These are phyloP conservation scores for Reticulascus tulasneorum DNA, from an alignment of 2,329 filamentous ascomycete species.

Conservation along the genomic window DNA sequence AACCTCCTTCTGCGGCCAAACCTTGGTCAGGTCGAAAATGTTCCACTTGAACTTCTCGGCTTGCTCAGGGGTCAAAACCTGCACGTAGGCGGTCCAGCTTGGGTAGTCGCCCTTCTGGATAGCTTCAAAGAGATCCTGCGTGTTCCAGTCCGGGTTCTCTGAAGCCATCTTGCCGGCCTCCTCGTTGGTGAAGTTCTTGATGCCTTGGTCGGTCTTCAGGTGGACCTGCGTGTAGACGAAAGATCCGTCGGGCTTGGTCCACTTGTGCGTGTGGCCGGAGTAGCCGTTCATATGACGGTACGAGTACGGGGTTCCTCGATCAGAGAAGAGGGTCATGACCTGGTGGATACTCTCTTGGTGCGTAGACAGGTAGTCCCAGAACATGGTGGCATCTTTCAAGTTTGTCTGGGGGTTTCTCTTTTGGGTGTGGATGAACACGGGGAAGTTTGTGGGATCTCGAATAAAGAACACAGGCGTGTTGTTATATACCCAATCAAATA, in stretches of 20 bases:
- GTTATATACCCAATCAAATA: slow-evolving; percentile 72
- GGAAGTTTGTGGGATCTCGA: slow-evolving; percentile 70
- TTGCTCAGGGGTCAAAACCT: slow-evolving; percentile 58
- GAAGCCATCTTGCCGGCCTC: slow-evolving; percentile 51
- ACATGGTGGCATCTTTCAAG: slow-evolving; percentile 65
- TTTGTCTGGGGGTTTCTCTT: slow-evolving; percentile 72
- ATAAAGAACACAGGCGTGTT: slow-evolving; percentile 78
- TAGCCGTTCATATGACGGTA: slow-evolving; percentile 67
- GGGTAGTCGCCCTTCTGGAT: slow-evolving; percentile 59
- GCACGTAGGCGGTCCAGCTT: slow-evolving; percentile 61
- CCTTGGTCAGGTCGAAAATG: slow-evolving; percentile 66
- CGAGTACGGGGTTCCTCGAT: slow-evolving; percentile 62
- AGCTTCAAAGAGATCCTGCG: slow-evolving; percentile 60
- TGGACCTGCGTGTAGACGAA: slow-evolving; percentile 66
- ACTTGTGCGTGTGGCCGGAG: slow-evolving; percentile 61
- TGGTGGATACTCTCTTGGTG: slow-evolving; percentile 62
- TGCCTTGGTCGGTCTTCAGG: slow-evolving; percentile 59
- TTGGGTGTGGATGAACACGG: slow-evolving; percentile 72
- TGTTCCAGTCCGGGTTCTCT: slow-evolving; percentile 59
- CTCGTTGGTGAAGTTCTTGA: slow-evolving; percentile 54
- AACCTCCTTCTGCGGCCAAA: slow-evolving; percentile 62
- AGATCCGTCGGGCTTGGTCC: slow-evolving; percentile 59
- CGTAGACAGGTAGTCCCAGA: slow-evolving; percentile 46
- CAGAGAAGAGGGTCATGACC: slow-evolving; percentile 63
- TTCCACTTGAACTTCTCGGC: slow-evolving; percentile 59